Base-by-base conservation (phyloP, 805 yeast genomes). In the Candida palmyrensis region DNA sequence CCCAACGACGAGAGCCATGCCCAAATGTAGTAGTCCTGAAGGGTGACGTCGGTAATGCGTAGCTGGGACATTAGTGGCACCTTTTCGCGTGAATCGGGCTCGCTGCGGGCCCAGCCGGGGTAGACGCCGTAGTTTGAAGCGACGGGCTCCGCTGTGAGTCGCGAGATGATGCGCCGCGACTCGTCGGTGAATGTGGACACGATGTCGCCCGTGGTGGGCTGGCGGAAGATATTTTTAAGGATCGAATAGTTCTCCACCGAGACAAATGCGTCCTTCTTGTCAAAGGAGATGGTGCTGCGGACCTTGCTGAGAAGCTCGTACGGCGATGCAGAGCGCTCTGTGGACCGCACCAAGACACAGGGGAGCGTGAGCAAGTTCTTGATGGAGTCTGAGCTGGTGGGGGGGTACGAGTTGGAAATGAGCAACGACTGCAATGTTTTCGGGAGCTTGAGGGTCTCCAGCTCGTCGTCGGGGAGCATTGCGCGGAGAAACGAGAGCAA, bases 11-110 rank as follows among this genome's bases (percentile, higher is more conserved):
- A 76, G 48, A 86, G 64, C 96, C 96, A 87, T 1, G 95, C 75
- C 96, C 96, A 87, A 18, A 86, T 84, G 49, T 80, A 87, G 54
- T 82, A 87, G 54, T 87, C 96, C 54, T 85, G 95, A 13, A 87
- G 75, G 5, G 84, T 71, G 1, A 83, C 80, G 38, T 83, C 71
- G 6, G 74, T 61, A 7, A 84, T 62, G 28, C 51, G 40, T 13
- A 61, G 51, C 35, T 56, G 59, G 24, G 60, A 68, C 59, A 44
- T 62, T 21, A 56, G 42, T 2, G 70, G 70, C n/a, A 63, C 59
- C 27, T 57, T 48, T 3, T 37, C 55, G 6, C 19, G 24, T 2
- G 3, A 9, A 3, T 29, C 32, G 12, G 36, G 30, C 23, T 32
- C 37, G 4, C 34, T 25, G 6, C 37, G 44, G 28, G 51, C 25